These are phyloP conservation scores for Hansenula lynferdii DNA, from an alignment of 1,139 yeast species.

Conservation along the genomic window DNA sequence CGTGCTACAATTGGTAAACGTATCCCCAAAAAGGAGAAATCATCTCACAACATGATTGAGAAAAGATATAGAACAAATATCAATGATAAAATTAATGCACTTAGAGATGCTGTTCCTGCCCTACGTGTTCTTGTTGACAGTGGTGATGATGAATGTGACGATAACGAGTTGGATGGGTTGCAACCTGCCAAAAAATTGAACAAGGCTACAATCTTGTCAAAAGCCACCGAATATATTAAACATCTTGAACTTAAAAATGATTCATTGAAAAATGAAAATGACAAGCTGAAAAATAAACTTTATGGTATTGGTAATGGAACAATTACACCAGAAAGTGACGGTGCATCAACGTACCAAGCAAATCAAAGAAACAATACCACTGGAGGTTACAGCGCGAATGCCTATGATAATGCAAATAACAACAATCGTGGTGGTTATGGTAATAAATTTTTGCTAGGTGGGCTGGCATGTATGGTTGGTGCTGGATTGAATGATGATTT, in stretches of 20 bases:
- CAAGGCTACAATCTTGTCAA: conserved; percentile 82
- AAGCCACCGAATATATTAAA: conserved; percentile 86
- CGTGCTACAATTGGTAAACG: conserved; percentile 19
- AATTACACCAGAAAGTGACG: conserved; percentile 19
- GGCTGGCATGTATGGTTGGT: conserved; percentile 30
- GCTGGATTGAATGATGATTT: conserved; percentile 27
- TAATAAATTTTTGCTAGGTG: conserved; percentile 27
- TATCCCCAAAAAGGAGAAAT: conserved; percentile 42
- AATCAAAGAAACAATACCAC: conserved; percentile 4
- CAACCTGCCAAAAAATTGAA: conserved; percentile 84
- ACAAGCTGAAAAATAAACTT: conserved; percentile 35
- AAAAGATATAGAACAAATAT: conserved; percentile 72
- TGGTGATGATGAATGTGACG: conserved; percentile 30
- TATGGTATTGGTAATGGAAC: conserved; percentile 7
- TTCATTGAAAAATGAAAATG: conserved; percentile 48
- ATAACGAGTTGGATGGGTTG: conserved; percentile 65
- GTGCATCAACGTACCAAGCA: conserved; percentile 9
- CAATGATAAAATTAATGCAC: conserved; percentile 58
- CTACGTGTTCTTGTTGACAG: conserved; percentile 36
- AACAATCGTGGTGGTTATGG: conserved; percentile 12
- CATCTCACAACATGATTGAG: conserved; percentile 71
- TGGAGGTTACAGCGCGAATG: not conserved
- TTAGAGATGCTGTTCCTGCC: conserved; percentile 69
- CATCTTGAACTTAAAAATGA: conserved; percentile 74
- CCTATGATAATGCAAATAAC: conserved; percentile 5